A percentile compares a stretch with the other conserved stretches of the same genome.
Conservation (phyloP, 306 rosid species). For the Dicorynia guianensis region DNA sequence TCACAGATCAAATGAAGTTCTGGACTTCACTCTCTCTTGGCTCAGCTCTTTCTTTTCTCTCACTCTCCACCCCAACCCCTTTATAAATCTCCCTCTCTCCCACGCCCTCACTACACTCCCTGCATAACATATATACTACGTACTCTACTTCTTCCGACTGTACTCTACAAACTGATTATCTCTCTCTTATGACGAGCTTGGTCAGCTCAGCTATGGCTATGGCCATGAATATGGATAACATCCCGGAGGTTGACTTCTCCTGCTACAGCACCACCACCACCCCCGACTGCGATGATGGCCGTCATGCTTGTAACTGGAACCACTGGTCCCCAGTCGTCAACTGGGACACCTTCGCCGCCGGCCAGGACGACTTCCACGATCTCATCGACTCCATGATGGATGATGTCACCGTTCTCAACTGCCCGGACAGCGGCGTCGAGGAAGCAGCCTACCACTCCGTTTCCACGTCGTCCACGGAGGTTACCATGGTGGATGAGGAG, state of each 20-base stretch:
- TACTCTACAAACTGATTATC: too few species aligned
- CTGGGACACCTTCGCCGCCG: conserved; percentile 57
- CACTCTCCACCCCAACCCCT: background rate
- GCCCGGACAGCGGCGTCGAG: background rate
- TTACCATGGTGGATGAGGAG: conserved; percentile 24
- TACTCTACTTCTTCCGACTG: background rate
- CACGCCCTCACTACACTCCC: background rate
- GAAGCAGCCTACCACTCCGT: conserved; percentile 42
- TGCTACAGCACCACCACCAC: conserved; percentile 36
- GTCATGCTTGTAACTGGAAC: conserved; percentile 43
- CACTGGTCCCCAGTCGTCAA: conserved; percentile 67
- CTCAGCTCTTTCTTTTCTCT: conserved; percentile 12
- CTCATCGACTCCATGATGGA: conserved; percentile 64
- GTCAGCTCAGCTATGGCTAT: conserved; percentile 39
- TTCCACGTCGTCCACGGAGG: conserved; percentile 9
- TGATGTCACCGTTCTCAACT: background rate
- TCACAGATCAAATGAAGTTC: background rate
- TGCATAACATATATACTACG: background rate
- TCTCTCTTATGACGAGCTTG: conserved; percentile 35
- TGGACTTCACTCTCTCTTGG: conserved; percentile 31
- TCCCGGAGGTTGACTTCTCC: conserved; percentile 50
- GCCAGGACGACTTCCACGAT: conserved; percentile 57
- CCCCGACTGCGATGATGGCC: conserved; percentile 30
- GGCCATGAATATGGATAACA: conserved; percentile 33
- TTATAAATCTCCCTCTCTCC: background rate